Base-by-base conservation (phyloP, 2,329 filamentous ascomycete species). In the Talaromyces sp. region DNA sequence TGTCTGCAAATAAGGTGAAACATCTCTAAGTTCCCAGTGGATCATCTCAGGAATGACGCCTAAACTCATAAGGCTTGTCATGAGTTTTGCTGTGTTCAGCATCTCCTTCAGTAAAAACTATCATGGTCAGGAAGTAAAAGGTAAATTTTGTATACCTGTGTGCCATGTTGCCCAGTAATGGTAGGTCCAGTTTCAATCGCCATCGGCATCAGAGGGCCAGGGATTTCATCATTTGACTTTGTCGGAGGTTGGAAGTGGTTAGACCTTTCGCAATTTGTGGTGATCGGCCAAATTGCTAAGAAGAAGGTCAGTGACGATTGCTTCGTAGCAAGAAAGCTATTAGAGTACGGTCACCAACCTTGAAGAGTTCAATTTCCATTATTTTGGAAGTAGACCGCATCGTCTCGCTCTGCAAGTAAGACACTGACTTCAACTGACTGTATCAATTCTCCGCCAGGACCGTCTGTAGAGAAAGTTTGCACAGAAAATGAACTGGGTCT, bases 401-500 rank as follows among this genome's bases (percentile, higher is more conserved):
- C 31, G 13, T 37, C 41, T 15, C 47, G 47, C 22, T 50, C 25
- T 50, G 47, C 27, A 17, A 6, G 22, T 13, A 35, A 15, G 27
- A 64, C 35, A 47, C n/a, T 64, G 56, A 64, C 45, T 35, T 54
- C 56, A 50, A 62, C 63, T 50, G 39, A 37, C n/a, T 65, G 35
- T 25, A 62, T 41, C 4, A 39, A 10, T 47, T 65, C 63, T 27
- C 58, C 63, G 41, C 50, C 59, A 22, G 47, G 27, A 1, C 63
- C 59, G 50, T 62, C 59, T 49, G 58, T 57, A 39, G 39, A 31
- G 27, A 62, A 65, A 13, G 22, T 31, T 15, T 22, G 17, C 31
- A 49, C 45, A 50, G 15, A 31, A 13, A 31, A 39, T 39, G 33
- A 61, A 41, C 49, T 17, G 11, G 15, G 22, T 11, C 27, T 11